Percentiles rank a stretch among this genome's conserved stretches.
These are phyloP conservation scores for Pseudopithomyces chartarum DNA, from an alignment of 2,329 filamentous ascomycete species.

Conservation along the genomic window DNA sequence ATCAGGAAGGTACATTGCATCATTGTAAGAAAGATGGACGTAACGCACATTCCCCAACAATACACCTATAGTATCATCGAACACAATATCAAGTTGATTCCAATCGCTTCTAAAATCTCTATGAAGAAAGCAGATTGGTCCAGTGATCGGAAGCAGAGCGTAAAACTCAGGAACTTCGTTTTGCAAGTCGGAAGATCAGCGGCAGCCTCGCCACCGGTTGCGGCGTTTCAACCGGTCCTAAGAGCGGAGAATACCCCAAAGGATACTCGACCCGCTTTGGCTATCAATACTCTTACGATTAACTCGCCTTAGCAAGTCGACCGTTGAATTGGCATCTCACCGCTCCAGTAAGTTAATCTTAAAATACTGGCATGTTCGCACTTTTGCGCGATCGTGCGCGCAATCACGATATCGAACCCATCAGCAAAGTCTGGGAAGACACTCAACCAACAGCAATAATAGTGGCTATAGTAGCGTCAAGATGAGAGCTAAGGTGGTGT, in stretches of 20 bases:
- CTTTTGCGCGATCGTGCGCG: neutral
- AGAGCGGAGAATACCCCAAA: conserved; percentile 2
- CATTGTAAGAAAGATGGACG: neutral
- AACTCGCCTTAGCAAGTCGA: neutral
- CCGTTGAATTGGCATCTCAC: neutral
- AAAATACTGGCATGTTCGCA: neutral
- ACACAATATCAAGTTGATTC: no score
- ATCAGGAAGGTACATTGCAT: neutral
- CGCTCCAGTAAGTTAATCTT: neutral
- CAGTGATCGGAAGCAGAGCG: no score
- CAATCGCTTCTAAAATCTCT: no score
- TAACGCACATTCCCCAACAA: no score
- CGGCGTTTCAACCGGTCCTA: neutral
- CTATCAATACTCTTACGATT: neutral
- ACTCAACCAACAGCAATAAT: no score
- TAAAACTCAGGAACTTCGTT: no score
- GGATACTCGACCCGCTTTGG: neutral
- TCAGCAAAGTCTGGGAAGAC: neutral
- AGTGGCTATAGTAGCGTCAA: no score
- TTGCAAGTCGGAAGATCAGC: neutral
- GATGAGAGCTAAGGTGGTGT: neutral
- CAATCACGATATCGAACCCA: neutral
- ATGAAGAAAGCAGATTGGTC: no score
- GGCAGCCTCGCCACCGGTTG: neutral
- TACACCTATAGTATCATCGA: no score